Base-by-base conservation (phyloP, 2,329 filamentous ascomycete species). In the Nothomitra cinnamomea region DNA sequence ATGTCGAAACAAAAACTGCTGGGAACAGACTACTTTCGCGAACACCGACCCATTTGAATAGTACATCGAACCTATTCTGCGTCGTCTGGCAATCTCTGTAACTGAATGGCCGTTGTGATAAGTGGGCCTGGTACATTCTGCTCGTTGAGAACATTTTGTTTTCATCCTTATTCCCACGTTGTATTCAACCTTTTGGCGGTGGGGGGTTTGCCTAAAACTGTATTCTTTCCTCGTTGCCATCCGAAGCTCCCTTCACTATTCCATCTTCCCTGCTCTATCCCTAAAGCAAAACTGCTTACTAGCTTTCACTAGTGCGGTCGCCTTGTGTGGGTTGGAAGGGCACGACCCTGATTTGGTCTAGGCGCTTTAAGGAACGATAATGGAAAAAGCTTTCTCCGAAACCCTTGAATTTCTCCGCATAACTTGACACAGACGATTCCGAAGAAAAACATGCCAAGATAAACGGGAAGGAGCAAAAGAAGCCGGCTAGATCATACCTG, bases 371-470 rank as follows among this genome's bases (percentile, higher is more conserved):
- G 22, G 22, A 15, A 19, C 43, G 43, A 48, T 48, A 48, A 48
- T 48, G 43, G 28, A 48, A 48, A 45, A 48, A 24, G 43, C 22
- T 25, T 48, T 48, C 43, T 48, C 22, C 28, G 43, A 48, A 12
- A 15, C 43, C 21, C 21, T 25, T 48, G 10, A n/a, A 15, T 13
- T 13, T 28, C 21, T 28, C 22, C 24, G 28, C 8, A 25, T 12
- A 21, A 3, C 24, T 25, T 7, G 21, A 48, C 15, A 41, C 3
- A 41, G 15, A 4, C 13, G 38, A 5, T 41, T 13, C 5, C 35
- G 35, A 38, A 38, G 35, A 38, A 38, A 38, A 38, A n/a, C n/a
- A n/a, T n/a, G n/a, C n/a, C n/a, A n/a, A n/a, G n/a, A n/a, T n/a
- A n/a, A n/a, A n/a, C n/a, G n/a, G n/a, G n/a, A n/a, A n/a, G n/a